These are phyloP conservation scores for Hygrophoropsis aurantiaca DNA, from an alignment of 768 basidiomycete species.

Conservation along the genomic window DNA sequence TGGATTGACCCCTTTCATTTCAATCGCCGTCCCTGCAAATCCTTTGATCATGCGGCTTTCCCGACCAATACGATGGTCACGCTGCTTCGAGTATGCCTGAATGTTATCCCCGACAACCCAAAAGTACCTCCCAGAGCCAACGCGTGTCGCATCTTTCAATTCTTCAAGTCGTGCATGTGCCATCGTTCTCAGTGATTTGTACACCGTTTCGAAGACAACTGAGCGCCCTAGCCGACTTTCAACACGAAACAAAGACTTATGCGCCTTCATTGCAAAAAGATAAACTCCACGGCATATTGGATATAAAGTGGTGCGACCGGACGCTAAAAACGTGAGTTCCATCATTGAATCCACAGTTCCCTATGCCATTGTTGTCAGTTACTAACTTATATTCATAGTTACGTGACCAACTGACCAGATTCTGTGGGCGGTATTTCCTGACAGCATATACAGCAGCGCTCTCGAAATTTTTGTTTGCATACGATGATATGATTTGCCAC, in stretches of 20 bases:
- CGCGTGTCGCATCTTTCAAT: neutral
- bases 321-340: conserved; percentile 4
- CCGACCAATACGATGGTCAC: conserved; percentile 7
- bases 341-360: neutral
- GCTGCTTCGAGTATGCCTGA: conserved; percentile 7
- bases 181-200: conserved; percentile 6
- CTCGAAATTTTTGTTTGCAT: conserved; percentile 1
- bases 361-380: conserved; percentile 1
- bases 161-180: neutral
- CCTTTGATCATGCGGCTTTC: conserved; percentile 15
- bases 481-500: conserved; percentile 6
- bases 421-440: neutral
- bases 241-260: conserved; percentile 12
- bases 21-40: conserved; percentile 10
- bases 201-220: conserved; percentile 6
- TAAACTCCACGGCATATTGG: conserved; percentile 5
- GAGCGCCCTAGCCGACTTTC: conserved; percentile 10
- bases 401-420: neutral
- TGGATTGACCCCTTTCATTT: conserved; percentile 5
- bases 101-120: conserved; percentile 13
- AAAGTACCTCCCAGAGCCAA: neutral
- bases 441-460: neutral
- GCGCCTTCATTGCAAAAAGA: conserved; percentile 11
- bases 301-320: conserved; percentile 3
- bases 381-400: neutral